A percentile compares a stretch with the other conserved stretches of the same genome.
phyloP scores from a whole-genome alignment of 805 yeast genomes.

The Suhomyces vadensis region DNA sequence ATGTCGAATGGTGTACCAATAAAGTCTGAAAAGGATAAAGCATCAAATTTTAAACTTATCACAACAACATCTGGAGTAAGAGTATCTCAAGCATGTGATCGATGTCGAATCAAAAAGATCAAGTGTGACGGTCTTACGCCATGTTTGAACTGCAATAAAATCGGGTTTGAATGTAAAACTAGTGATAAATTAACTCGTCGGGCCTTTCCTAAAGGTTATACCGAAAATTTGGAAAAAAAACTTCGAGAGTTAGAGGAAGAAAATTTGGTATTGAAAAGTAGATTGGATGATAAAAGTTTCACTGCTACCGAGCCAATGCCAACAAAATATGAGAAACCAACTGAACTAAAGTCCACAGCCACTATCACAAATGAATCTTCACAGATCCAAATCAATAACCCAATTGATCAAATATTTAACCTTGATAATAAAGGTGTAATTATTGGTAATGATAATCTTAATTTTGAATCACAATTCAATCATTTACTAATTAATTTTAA shows the following conservation, averaged over 20 bases:
- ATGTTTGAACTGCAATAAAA: slow-evolving; percentile 65
- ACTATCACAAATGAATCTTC: slow-evolving; percentile 9
- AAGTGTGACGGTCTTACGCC: slow-evolving; percentile 75
- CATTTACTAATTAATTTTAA: slow-evolving; percentile 44
- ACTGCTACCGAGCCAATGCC: not conserved
- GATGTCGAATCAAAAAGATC: slow-evolving; percentile 75
- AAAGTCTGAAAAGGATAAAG: slow-evolving; percentile 13
- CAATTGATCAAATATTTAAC: slow-evolving; percentile 47
- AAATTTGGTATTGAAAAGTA: slow-evolving; percentile 30
- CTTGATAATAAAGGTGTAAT: slow-evolving; percentile 44
- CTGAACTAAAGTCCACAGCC: slow-evolving; percentile 1
- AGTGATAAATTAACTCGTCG: slow-evolving; percentile 73
- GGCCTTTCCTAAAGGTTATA: slow-evolving; percentile 80
- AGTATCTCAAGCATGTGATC: slow-evolving; percentile 78
- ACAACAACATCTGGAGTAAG: slow-evolving; percentile 45
- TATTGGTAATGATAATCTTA: slow-evolving; percentile 46
- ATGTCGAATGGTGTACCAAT: not conserved
- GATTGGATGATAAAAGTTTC: not conserved
- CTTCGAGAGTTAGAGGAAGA: slow-evolving; percentile 62
- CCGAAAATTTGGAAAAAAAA: slow-evolving; percentile 68
- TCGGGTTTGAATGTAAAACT: slow-evolving; percentile 68
- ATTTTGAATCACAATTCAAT: slow-evolving; percentile 47
- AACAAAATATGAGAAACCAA: not conserved
- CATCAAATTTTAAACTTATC: slow-evolving; percentile 37
- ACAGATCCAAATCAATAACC: slow-evolving; percentile 37